Evolutionary conservation across 495 filamentous ascomycete genomes (phyloP).

Genomic region (Trypethelium eluteriae): DNA sequence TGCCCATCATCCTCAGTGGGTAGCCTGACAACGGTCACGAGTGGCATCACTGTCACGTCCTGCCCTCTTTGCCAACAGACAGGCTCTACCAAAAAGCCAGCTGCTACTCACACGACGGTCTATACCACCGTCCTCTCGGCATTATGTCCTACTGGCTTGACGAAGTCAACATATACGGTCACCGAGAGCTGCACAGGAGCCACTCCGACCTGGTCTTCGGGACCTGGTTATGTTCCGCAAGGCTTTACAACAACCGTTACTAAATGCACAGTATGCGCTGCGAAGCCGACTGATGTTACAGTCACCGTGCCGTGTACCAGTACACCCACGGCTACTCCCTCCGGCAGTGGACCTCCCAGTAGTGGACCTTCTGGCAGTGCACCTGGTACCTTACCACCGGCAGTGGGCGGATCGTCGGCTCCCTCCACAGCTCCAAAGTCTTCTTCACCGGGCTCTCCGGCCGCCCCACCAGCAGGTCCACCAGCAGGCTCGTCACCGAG

Average conservation of each 20-base stretch:
- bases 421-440: background rate
- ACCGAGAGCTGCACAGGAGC: conserved; percentile 36
- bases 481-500: conserved; percentile 5
- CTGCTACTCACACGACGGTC: conserved; percentile 37
- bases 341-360: no score
- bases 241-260: conserved; percentile 44
- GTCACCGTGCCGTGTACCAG: conserved; percentile 33
- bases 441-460: background rate
- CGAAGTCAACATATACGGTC: conserved; percentile 43
- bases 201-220: conserved; percentile 27
- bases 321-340: conserved; percentile 7
- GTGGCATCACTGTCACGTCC: conserved; percentile 22
- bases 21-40: conserved; percentile 23
- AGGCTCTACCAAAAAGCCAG: background rate
- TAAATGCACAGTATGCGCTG: conserved; percentile 39
- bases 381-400: no score
- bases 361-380: no score
- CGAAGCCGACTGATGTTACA: conserved; percentile 35
- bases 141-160: conserved; percentile 37
- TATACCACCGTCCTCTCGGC: conserved; percentile 34
- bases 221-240: conserved; percentile 31
- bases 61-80: conserved; percentile 21
- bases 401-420: no score
- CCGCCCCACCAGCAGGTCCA: conserved; percentile 9
- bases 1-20: conserved; percentile 16